Evolutionary conservation across 2,329 filamentous ascomycete genomes (phyloP), one percentile per base, ranked within the genome.

Genomic region (Xylariaceae sp.): DNA sequence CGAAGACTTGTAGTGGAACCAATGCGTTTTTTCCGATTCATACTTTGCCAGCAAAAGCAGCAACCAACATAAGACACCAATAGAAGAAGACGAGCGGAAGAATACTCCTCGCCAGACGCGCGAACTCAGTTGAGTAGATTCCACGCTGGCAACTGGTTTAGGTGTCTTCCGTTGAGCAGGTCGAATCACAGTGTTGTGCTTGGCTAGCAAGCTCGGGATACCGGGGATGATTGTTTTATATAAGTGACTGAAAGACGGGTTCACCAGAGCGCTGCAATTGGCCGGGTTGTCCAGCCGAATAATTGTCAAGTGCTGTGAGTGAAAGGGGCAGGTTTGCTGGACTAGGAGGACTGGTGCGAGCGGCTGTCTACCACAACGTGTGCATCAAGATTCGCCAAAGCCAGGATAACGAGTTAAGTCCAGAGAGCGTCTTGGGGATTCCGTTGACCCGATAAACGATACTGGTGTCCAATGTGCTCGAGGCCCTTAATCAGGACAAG

Each of bases 11-110:
- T 37, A 53, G 53, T 53, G 49, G 12, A 37, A 53, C 50, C 32
- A 53, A 43, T 39, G 53, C 49, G n/a, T 54, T 29, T 53, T 19
- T 47, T 51, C 48, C 55, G 51, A 60, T 53, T 60, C 58, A 60
- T 59, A 59, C 53, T 53, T 60, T 45, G 54, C 45, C 41, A 49
- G 42, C 44, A 47, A 39, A 35, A 47, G 27, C 30, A n/a, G 51
- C 46, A 39, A 50, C 43, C 39, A 49, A 44, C 40, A 53, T 31
- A 7, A 26, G n/a, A 44, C 42, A 41, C 32, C 47, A 56, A 53
- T 43, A 44, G 8, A 47, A 43, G 11, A 34, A 34, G 9, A 27
- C 29, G 4, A 34, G 47, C 42, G 27, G n/a, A 42, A 39, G 34
- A 27, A 8, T 43, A 54, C 54, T 46, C 51, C 42, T 19, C 53